Evolutionary conservation across 2,329 filamentous ascomycete species (phyloP).

Genomic region (Epichloe gansuensis): DNA sequence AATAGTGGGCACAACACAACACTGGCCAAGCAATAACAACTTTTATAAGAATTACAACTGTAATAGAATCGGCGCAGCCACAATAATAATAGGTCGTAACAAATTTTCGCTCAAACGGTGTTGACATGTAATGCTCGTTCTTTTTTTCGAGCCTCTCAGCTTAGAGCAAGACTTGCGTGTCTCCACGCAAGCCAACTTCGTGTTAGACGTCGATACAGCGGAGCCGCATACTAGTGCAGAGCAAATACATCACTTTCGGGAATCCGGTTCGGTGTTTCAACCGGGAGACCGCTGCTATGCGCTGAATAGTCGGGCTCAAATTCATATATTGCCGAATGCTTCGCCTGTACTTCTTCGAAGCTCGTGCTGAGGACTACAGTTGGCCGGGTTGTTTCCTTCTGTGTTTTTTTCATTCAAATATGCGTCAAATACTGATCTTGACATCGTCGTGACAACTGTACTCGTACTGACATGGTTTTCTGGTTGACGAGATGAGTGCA

Average conservation of each 20-base stretch:
- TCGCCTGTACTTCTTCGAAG: not conserved
- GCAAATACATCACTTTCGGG: not conserved
- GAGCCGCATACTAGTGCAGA: not conserved
- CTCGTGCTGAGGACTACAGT: not conserved
- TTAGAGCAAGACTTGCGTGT: constrained; percentile 2
- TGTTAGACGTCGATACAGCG: not conserved
- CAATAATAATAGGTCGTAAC: constrained; percentile 1
- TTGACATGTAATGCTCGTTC: not conserved
- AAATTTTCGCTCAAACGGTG: constrained; percentile 1
- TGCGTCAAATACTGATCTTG: not conserved
- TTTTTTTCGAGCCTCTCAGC: constrained; percentile 1
- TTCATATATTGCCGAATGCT: not conserved
- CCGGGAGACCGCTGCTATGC: not conserved
- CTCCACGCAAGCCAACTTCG: not conserved
- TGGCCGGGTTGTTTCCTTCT: not conserved
- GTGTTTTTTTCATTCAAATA: not conserved
- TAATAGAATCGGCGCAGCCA: constrained; percentile 4
- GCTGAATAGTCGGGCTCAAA: not conserved
- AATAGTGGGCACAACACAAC: constrained; percentile 1
- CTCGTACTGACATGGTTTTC: not conserved
- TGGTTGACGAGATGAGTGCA: not conserved
- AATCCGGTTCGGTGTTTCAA: not conserved
- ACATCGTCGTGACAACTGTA: not conserved
- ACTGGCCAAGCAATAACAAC: constrained; percentile 6
- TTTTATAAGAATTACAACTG: constrained; percentile 5